phyloP scores from a whole-genome alignment of 2,329 filamentous ascomycete species.

The Colletotrichum sp. region DNA sequence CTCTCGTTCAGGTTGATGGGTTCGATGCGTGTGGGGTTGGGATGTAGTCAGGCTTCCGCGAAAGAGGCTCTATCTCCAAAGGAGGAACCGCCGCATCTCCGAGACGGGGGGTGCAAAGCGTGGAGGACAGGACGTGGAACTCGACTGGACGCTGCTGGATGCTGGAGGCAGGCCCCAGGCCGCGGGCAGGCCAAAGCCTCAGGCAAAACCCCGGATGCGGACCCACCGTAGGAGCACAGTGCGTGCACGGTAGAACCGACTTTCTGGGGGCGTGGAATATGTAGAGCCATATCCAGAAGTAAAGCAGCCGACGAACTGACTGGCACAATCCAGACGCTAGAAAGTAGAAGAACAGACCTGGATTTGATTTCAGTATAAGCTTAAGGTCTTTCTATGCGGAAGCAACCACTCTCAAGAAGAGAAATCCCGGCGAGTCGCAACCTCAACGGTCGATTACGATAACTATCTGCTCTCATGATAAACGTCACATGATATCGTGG shows the following conservation, averaged over 20 bases:
- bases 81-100: slow-evolving; percentile 18
- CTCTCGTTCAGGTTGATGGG: slow-evolving; percentile 7
- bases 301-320: not conserved
- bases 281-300: not conserved
- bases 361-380: not conserved
- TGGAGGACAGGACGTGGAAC: not conserved
- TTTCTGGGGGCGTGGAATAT: not conserved
- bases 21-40: slow-evolving; percentile 18
- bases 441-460: not conserved
- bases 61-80: slow-evolving; percentile 7
- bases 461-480: slow-evolving; percentile 13
- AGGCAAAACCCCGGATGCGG: slow-evolving; percentile 16
- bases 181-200: not conserved
- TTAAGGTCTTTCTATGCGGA: fast-evolving
- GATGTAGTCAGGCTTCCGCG: slow-evolving; percentile 21
- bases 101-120: slow-evolving; percentile 7
- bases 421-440: not conserved
- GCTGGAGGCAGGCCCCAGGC: not conserved
- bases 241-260: not conserved
- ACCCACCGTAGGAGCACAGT: not conserved
- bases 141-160: not conserved
- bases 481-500: slow-evolving; percentile 21
- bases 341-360: not conserved
- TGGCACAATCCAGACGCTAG: not conserved
- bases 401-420: not conserved